Percentiles rank a stretch among this genome's conserved stretches.
These are phyloP conservation scores for Heteromeles arbutifolia DNA, from an alignment of 306 rosid species.

Conservation along the genomic window DNA sequence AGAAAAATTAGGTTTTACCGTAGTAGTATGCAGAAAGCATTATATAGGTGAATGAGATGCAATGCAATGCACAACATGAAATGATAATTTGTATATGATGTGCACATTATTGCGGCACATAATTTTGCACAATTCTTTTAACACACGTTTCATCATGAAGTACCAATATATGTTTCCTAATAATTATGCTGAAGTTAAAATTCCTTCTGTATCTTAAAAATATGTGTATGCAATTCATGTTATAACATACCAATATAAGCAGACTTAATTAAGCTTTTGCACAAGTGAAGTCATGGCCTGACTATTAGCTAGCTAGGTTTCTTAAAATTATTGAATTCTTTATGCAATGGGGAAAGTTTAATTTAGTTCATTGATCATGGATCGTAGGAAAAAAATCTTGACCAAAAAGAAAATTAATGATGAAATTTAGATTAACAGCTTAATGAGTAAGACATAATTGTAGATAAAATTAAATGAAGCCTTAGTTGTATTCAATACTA, in stretches of 20 bases:
- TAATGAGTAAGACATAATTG: not conserved
- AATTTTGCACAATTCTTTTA: too few species aligned
- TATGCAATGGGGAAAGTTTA: not conserved
- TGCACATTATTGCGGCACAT: too few species aligned
- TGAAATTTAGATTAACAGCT: not conserved
- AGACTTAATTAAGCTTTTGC: not conserved
- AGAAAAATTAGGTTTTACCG: not conserved
- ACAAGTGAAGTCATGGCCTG: not conserved
- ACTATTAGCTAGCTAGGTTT: not conserved
- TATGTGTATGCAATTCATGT: conserved; percentile 13
- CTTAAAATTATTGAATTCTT: not conserved
- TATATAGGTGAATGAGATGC: too few species aligned
- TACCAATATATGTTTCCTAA: too few species aligned
- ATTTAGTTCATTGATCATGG: not conserved
- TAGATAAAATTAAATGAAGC: not conserved
- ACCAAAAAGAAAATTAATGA: not conserved
- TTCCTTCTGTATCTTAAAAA: conserved; percentile 15
- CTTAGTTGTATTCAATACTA: not conserved
- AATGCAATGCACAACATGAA: too few species aligned
- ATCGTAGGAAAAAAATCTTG: not conserved
- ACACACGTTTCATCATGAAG: too few species aligned
- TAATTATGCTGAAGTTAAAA: conserved; percentile 8
- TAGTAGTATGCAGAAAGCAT: not conserved
- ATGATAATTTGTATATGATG: too few species aligned
- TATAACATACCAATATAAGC: not conserved